Percentiles rank a stretch among this genome's conserved stretches.
Conservation (phyloP, 2,329 filamentous ascomycete species). For the Hawksworthiomyces lignivorus region DNA sequence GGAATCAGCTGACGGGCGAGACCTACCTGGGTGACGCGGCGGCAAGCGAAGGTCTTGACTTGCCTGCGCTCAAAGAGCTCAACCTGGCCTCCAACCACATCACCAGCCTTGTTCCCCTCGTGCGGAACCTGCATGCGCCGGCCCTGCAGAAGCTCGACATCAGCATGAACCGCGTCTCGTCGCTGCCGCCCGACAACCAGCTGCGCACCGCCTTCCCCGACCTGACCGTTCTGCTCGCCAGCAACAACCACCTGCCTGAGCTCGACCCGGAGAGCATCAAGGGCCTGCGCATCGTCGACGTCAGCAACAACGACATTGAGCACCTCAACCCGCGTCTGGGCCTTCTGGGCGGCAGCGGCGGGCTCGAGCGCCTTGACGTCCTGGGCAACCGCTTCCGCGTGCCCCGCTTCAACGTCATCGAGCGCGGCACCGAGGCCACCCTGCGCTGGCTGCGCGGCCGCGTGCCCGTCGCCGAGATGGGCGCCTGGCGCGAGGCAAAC, state of each 20-base stretch:
- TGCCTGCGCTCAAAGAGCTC: slow-evolving; percentile 70
- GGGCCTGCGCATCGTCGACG: slow-evolving; percentile 69
- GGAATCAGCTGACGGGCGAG: slow-evolving; percentile 62
- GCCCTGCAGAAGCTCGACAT: slow-evolving; percentile 70
- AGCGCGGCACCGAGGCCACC: slow-evolving; percentile 79
- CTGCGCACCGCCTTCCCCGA: slow-evolving; percentile 62
- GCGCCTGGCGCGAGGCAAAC: slow-evolving; percentile 40
- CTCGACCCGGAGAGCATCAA: slow-evolving; percentile 65
- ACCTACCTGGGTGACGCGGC: slow-evolving; percentile 45
- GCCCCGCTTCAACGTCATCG: slow-evolving; percentile 73
- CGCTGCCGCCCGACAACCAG: slow-evolving; percentile 45
- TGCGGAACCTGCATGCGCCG: slow-evolving; percentile 62
- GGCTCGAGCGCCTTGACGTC: slow-evolving; percentile 63
- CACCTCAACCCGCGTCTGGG: slow-evolving; percentile 74
- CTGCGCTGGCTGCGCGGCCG: slow-evolving; percentile 73
- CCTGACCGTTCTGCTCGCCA: slow-evolving; percentile 62
- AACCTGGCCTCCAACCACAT: slow-evolving; percentile 70
- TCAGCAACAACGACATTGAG: slow-evolving; percentile 80
- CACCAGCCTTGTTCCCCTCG: slow-evolving; percentile 59
- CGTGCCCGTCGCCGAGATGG: slow-evolving; percentile 57
- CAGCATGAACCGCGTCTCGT: slow-evolving; percentile 70
- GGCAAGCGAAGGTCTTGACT: slow-evolving; percentile 50
- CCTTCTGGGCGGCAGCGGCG: slow-evolving; percentile 56
- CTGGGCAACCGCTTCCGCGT: slow-evolving; percentile 82
- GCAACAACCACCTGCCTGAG: slow-evolving; percentile 71